A percentile compares a stretch with the other conserved stretches of the same genome.
These are phyloP conservation scores for Globisporangium cederbergense DNA, from an alignment of 352 stramenopile species.

Conservation along the genomic window DNA sequence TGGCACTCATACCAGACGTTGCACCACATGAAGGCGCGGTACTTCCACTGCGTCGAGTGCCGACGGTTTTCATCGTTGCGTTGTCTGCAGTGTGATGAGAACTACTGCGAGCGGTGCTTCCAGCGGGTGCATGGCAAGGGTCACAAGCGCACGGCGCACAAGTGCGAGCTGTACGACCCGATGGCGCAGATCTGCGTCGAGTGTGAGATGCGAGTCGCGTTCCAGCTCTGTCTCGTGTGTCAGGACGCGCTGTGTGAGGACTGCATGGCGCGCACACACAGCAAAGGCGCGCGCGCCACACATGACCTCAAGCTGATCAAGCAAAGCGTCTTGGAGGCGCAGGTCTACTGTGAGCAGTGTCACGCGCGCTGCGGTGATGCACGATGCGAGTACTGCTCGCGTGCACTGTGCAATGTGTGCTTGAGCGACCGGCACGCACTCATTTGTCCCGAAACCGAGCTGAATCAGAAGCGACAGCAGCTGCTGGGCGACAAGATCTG, in stretches of 20 bases:
- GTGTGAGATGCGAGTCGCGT: conserved; percentile 67
- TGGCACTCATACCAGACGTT: conserved; percentile 68
- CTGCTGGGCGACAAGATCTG: conserved; percentile 62
- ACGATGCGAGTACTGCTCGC: conserved; percentile 51
- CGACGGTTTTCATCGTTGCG: conserved; percentile 49
- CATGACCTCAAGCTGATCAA: conserved; percentile 49
- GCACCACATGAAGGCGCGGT: conserved; percentile 26
- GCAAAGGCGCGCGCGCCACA: conserved; percentile 28
- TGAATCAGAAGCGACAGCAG: conserved; percentile 41
- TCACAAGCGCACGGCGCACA: conserved; percentile 49
- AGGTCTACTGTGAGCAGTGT: conserved; percentile 70
- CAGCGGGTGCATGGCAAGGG: conserved; percentile 58
- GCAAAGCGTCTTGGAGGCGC: conserved; percentile 25
- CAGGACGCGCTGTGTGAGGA: conserved; percentile 63
- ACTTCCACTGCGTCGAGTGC: conserved; percentile 77
- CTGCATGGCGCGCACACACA: conserved; percentile 62
- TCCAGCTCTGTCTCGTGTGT: conserved; percentile 60
- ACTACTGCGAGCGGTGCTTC: conserved; percentile 83
- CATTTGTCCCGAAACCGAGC: conserved; percentile 60
- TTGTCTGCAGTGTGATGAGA: conserved; percentile 71
- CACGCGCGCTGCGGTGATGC: conserved; percentile 44
- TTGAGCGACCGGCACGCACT: conserved; percentile 41
- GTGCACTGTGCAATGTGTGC: conserved; percentile 56
- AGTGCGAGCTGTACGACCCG: conserved; percentile 53
- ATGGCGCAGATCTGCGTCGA: conserved; percentile 64